phyloP scores from a whole-genome alignment of 2,329 filamentous ascomycete genomes.

The Fusarium veterinarium region DNA sequence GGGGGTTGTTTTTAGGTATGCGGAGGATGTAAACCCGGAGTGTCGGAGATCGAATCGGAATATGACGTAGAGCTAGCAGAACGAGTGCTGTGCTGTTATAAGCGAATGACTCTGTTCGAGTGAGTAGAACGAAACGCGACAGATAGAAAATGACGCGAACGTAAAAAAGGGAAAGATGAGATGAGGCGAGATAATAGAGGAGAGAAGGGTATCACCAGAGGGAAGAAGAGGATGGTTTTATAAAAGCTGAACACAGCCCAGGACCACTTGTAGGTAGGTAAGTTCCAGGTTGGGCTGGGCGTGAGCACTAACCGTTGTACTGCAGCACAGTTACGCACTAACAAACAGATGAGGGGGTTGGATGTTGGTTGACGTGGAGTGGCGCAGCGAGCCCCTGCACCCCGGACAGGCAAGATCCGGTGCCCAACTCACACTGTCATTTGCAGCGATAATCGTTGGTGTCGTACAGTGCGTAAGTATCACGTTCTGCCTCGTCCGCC shows the following conservation, averaged over 20 bases:
- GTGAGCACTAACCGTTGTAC: conserved; percentile 21
- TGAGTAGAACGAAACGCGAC: conserved; percentile 9
- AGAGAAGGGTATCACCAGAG: conserved; percentile 4
- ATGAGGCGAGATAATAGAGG: conserved; percentile 13
- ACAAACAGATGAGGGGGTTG: conserved; percentile 24
- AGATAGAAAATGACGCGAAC: conserved; percentile 10
- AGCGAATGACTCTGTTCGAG: conserved; percentile 32
- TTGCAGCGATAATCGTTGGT: fast-evolving
- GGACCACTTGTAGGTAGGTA: background rate
- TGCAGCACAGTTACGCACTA: conserved; percentile 4
- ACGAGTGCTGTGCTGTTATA: conserved; percentile 21
- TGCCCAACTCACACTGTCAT: conserved; percentile 2
- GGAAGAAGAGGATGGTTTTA: conserved; percentile 36
- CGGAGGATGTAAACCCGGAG: conserved; percentile 10
- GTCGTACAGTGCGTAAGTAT: conserved; percentile 1
- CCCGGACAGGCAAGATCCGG: conserved; percentile 19
- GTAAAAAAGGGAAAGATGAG: conserved; percentile 15
- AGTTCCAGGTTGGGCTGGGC: conserved; percentile 10
- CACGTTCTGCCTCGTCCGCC: conserved; percentile 28
- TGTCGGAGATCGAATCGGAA: conserved; percentile 29
- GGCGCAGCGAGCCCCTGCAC: conserved; percentile 28
- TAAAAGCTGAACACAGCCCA: conserved; percentile 30
- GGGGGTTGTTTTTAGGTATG: conserved; percentile 12
- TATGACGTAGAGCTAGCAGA: conserved; percentile 40
- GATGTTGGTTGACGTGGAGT: conserved; percentile 34